These are phyloP conservation scores for Discostella stelligeroides DNA, from an alignment of 108 stramenopile genomes.

Conservation along the genomic window DNA sequence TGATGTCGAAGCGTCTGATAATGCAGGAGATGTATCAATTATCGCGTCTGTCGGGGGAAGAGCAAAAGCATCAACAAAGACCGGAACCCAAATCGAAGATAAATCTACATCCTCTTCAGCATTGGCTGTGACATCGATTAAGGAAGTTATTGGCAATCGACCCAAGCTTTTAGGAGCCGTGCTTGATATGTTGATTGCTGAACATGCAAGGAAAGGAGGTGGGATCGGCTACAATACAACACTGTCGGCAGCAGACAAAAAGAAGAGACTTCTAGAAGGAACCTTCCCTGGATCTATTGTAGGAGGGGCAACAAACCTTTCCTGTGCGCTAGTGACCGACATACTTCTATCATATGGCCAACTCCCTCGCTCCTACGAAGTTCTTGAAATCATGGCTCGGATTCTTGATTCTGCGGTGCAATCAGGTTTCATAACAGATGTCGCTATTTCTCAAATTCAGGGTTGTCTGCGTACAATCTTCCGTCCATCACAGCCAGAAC, in stretches of 20 bases:
- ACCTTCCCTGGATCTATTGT: conserved; percentile 35
- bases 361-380: conserved; percentile 74
- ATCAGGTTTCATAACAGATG: conserved; percentile 65
- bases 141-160: conserved; percentile 64
- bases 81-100: conserved; percentile 5
- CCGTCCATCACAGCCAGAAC: conserved; percentile 47
- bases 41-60: conserved; percentile 21
- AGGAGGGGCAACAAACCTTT: conserved; percentile 63
- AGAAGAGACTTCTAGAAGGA: conserved; percentile 8
- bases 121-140: conserved; percentile 40
- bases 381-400: conserved; percentile 67
- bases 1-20: conserved; percentile 13
- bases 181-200: conserved; percentile 77
- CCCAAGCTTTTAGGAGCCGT: conserved; percentile 75
- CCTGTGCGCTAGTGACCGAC: conserved; percentile 81
- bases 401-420: conserved; percentile 74
- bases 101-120: conserved; percentile 35
- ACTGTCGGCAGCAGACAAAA: conserved; percentile 14
- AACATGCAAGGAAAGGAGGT: conserved; percentile 57
- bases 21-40: conserved; percentile 15
- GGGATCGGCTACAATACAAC: conserved; percentile 19
- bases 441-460: conserved; percentile 69
- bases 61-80: conserved; percentile 11
- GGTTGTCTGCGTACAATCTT: conserved; percentile 63
- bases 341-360: conserved; percentile 74